Evolutionary conservation across 768 basidiomycete genomes (phyloP), one percentile per base, ranked within the genome.

Genomic region (Sporobolomyces phaffii): DNA sequence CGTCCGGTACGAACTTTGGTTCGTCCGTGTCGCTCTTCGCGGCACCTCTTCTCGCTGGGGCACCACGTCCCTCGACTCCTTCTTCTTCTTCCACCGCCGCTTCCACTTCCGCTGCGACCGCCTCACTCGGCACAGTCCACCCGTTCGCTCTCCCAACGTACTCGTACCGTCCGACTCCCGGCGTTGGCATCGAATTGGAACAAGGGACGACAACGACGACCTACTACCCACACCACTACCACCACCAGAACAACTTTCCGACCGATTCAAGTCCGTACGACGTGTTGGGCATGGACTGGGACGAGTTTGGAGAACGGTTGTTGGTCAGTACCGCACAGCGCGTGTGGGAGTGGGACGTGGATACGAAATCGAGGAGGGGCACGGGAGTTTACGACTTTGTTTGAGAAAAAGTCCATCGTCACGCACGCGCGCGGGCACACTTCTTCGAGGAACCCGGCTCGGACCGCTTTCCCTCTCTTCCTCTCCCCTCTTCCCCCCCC

Each of bases 321-420:
- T 28, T 66, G 18, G 69, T 70, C 29, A 64, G 64, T 8, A 66
- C 64, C 0, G 61, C 22, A 15, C 41, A 48, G 61, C 34, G 61
- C 3, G 58, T 70, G 17, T 70, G 64, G 64, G 69, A 66, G 48
- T 70, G 64, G 64, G 61, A 63, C 22, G 69, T 70, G 1, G 69
- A 70, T 22, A 40, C 8, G 28, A 31, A 41, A 10, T 49, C 38
- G 33, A 44, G 69, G 64, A 63, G 69, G 22, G 2, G 54, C 10
- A 56, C n/a, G 33, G 54, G 54, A 2, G 15, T 15, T 43, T 41
- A 43, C 29, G 40, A 22, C 3, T 56, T 43, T 31, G 4, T 14
- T 4, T 43, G 38, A 56, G 24, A 38, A 17, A 38, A 17, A 38
- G 38, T 9, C 17, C 17, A 38, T 17, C 38, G 10, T 9, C 38